Evolutionary conservation across 768 basidiomycete species (phyloP), one percentile per base, ranked within the genome.

Genomic region (Gloeostereum incarnatum): DNA sequence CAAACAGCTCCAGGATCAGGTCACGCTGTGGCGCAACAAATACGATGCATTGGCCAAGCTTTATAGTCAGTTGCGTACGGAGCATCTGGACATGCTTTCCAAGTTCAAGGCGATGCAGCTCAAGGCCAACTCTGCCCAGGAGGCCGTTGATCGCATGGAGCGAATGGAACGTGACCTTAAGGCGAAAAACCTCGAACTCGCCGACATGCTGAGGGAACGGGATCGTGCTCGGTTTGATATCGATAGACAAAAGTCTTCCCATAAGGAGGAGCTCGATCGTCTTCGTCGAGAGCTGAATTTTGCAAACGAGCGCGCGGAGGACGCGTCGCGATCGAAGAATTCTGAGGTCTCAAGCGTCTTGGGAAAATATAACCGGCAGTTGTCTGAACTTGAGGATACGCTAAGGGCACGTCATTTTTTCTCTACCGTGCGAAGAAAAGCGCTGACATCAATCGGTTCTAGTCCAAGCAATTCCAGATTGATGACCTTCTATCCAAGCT

Each of bases 21-120:
- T 97, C 45, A 86, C 77, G 3, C 65, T 94, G 10, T 99, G 96
- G 96, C 82, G 91, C 40, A 93, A 89, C 66, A 99, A 99, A 61
- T 99, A 99, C 58, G 96, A 99, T 57, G 90, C 94, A 0, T 70
- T 99, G 42, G 96, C 96, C 31, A 99, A 98, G 59, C 75, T 99
- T 6, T 99, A 99, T 68, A 97, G 92, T 50, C 96, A 98, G 56
- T 78, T 99, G 7, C 86, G 96, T 38, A 86, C 89, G 21, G 96
- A 98, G 55, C 96, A 99, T 61, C 70, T 99, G 31, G 96, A 99
- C 44, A 87, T 98, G 79, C 76, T 99, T 38, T 76, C 84, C 46
- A 97, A 94, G 62, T 93, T 87, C 72, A 99, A 98, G 67, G 83
- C 87, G 48, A 75, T 97, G 74, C 93, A 98, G 56, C 73, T 98